Evolutionary conservation across 2,329 filamentous ascomycete genomes (phyloP).

Genomic region (Ophidiomyces ophidiicola): DNA sequence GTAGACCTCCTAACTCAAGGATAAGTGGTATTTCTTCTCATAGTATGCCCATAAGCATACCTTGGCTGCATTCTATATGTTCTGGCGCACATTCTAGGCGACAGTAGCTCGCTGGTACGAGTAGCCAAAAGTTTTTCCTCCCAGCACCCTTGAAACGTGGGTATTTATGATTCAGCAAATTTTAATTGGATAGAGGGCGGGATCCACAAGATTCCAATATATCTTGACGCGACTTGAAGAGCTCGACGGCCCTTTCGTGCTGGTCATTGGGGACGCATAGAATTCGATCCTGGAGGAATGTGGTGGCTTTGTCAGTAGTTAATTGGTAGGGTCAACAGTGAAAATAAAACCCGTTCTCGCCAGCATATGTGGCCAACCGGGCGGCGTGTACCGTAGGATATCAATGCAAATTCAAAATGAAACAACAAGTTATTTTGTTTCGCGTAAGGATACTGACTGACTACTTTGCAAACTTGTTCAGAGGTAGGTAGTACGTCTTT

Average conservation of each 20-base stretch:
- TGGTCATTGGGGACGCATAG: constrained; percentile 14
- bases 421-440: constrained; percentile 12
- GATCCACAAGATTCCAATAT: constrained; percentile 15
- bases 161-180: constrained; percentile 13
- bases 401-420: constrained; percentile 13
- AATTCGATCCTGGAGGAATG: constrained; percentile 11
- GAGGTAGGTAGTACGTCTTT: constrained; percentile 7
- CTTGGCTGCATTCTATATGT: constrained; percentile 16
- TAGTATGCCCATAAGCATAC: constrained; percentile 5
- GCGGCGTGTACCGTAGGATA: constrained; percentile 16
- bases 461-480: constrained; percentile 10
- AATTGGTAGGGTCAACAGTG: no score
- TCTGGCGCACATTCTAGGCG: constrained; percentile 12
- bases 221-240: constrained; percentile 11
- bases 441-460: constrained; percentile 10
- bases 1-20: constrained; percentile 6
- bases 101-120: constrained; percentile 15
- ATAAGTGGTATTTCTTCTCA: constrained; percentile 1
- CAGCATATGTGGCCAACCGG: neutral
- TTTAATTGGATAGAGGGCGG: constrained; percentile 7
- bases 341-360: neutral
- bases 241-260: constrained; percentile 10
- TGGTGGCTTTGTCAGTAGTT: no score
- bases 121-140: constrained; percentile 13
- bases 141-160: constrained; percentile 15